Evolutionary conservation across 2,329 filamentous ascomycete species (phyloP).

Genomic region (Cytospora piceae): DNA sequence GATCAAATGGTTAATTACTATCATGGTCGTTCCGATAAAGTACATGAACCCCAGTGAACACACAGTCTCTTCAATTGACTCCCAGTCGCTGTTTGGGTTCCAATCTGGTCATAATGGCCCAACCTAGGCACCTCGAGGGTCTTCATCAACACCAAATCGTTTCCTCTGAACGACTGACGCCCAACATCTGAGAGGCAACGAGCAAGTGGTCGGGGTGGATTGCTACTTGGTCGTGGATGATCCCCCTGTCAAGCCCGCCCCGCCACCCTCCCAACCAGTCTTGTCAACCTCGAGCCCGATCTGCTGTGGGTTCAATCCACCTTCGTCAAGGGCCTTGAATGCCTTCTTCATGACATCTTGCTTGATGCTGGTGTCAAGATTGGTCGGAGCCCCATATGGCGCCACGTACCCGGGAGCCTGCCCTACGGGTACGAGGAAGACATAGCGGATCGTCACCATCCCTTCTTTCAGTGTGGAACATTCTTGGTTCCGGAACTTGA

Average conservation of each 20-base stretch:
- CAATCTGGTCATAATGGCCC: too few relatives aligned
- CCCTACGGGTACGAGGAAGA: background rate
- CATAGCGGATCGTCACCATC: background rate
- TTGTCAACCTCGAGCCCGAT: background rate
- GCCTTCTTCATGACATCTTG: slow-evolving; percentile 6
- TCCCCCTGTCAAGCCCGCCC: too few relatives aligned
- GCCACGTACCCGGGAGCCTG: rapidly evolving
- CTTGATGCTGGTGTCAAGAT: background rate
- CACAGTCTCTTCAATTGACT: background rate
- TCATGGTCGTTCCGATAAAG: too few relatives aligned
- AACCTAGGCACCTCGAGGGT: too few relatives aligned
- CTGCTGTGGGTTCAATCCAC: background rate
- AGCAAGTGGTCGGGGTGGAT: too few relatives aligned
- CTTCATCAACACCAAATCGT: too few relatives aligned
- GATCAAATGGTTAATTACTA: background rate
- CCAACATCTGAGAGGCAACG: too few relatives aligned
- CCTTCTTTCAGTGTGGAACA: background rate
- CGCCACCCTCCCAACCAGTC: background rate
- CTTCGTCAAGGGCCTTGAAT: background rate
- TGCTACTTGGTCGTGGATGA: too few relatives aligned
- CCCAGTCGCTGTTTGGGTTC: too few relatives aligned
- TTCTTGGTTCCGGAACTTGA: background rate
- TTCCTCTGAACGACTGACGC: too few relatives aligned
- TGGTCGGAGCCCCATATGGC: background rate
- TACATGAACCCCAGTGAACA: background rate